Evolutionary conservation across 2,329 filamentous ascomycete species (phyloP).

Genomic region (Arthrobotrys sphaeroides): DNA sequence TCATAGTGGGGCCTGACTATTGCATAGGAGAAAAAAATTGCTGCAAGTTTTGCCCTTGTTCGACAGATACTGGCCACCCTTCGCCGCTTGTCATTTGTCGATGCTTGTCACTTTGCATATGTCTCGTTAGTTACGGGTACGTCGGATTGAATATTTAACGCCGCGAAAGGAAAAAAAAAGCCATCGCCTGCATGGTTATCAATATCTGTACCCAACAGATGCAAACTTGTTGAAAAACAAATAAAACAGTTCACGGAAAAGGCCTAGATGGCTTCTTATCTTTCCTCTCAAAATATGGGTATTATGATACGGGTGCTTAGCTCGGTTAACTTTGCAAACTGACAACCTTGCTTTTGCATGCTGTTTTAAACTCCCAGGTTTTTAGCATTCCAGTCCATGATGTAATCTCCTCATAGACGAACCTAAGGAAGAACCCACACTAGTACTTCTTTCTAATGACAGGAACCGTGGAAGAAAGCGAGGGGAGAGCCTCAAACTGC

Average conservation of each 20-base stretch:
- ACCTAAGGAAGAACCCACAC: neutral
- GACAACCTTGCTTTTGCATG: constrained; percentile 10
- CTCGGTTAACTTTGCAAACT: constrained; percentile 37
- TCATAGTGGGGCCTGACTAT: neutral
- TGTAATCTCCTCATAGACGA: constrained; percentile 23
- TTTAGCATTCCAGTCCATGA: neutral
- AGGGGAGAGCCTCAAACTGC: constrained; percentile 15
- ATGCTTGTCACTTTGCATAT: neutral
- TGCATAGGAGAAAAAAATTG: constrained; percentile 13
- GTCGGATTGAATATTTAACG: neutral
- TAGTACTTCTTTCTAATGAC: neutral
- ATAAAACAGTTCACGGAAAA: neutral
- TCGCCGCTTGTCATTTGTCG: neutral
- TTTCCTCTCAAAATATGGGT: neutral
- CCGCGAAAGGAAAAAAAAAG: no score
- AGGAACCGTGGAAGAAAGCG: neutral
- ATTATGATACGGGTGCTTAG: neutral
- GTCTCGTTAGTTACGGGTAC: constrained; percentile 4
- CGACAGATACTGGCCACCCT: neutral
- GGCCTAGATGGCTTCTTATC: constrained; percentile 24
- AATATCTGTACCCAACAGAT: constrained; percentile 13
- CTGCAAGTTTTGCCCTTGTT: neutral
- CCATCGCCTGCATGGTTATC: constrained; percentile 33
- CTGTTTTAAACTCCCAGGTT: constrained; percentile 4
- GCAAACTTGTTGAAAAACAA: neutral